Evolutionary conservation across 2,329 filamentous ascomycete genomes (phyloP), one percentile per base, ranked within the genome.

Genomic region (Furcasterigmium sp.): DNA sequence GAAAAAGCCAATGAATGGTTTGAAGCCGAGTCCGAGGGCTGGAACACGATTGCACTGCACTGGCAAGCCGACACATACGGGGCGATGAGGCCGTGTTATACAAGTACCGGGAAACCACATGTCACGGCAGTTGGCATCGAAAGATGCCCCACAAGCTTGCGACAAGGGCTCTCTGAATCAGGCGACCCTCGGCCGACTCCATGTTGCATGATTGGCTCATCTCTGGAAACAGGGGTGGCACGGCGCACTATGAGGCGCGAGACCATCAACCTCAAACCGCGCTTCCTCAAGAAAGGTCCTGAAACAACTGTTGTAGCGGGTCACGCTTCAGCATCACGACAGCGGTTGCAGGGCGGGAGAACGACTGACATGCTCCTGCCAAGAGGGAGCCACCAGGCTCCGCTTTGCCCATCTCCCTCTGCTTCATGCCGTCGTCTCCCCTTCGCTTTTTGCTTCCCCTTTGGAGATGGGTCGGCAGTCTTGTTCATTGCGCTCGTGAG

Each of bases 391-490:
- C 13, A 7, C 9, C 15, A 8, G 32, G 32, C 32, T 35, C 20
- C 21, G 20, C 39, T 18, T 5, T 32, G n/a, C 15, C 28, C 5
- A 6, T 20, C 25, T 39, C 25, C 11, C 23, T 29, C 14, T 25
- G 15, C 28, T 35, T 25, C n/a, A n/a, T n/a, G n/a, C n/a, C n/a
- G n/a, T n/a, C 37, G 37, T 26, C 13, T 15, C 36, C 37, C 43
- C 46, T 39, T 51, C 51, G 35, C 42, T 58, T 35, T 35, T 35
- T 15, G 15, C 32, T 35, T 35, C 15, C 15, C n/a, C 11, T 35
- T 35, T 35, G n/a, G 32, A 10, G n/a, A n/a, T n/a, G n/a, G n/a
- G n/a, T n/a, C n/a, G n/a, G n/a, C n/a, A n/a, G 32, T 19, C 9
- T 32, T 35, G n/a, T 35, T 39, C 28, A 30, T n/a, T 38, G 21